Evolutionary conservation across 192 early-diverging fungal genomes (phyloP).

Genomic region (Chytriomyces hyalinus): DNA sequence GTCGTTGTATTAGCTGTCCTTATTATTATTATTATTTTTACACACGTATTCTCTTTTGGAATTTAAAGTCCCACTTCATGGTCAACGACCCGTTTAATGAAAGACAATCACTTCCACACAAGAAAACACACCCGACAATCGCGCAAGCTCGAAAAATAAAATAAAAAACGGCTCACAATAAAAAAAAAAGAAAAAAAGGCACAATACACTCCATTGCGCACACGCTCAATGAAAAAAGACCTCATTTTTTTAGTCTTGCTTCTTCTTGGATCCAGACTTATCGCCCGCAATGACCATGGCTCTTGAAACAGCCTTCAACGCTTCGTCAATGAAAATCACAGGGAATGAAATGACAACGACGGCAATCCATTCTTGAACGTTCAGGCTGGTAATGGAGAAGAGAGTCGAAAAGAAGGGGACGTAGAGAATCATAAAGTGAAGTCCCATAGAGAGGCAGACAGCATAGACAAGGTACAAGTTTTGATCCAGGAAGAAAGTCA

Average conservation of each 20-base stretch:
- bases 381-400: constrained; percentile 90
- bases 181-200: no score
- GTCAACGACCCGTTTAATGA: no score
- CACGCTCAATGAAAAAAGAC: no score
- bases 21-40: no score
- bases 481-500: constrained; percentile 86
- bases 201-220: no score
- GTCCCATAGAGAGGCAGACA: constrained; percentile 84
- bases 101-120: no score
- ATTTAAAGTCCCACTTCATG: no score
- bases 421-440: constrained; percentile 97
- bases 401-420: constrained; percentile 92
- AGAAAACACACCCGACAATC: no score
- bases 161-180: no score
- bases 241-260: neutral
- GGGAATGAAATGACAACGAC: constrained; percentile 89
- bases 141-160: no score
- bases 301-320: constrained; percentile 74
- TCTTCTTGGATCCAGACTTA: neutral
- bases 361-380: constrained; percentile 85
- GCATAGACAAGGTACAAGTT: constrained; percentile 88
- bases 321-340: constrained; percentile 91
- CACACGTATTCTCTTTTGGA: no score
- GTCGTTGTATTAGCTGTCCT: no score
- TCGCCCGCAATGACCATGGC: neutral